These are phyloP conservation scores for Solanum tarapatanum DNA, from an alignment of 257 asterid genomes.

Conservation along the genomic window DNA sequence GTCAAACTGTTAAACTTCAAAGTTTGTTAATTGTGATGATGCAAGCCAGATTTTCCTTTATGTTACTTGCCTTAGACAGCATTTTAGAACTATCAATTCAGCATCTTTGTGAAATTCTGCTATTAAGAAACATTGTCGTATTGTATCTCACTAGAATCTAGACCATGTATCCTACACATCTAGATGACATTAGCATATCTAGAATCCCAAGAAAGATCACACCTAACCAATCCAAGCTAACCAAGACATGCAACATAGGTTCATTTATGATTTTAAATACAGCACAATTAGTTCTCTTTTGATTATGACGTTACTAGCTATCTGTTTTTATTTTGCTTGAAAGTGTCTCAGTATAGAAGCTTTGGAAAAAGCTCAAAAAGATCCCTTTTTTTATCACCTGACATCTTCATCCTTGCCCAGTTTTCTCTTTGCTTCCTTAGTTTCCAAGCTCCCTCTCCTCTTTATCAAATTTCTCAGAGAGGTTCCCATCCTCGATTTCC, in stretches of 20 bases:
- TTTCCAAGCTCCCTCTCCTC: neutral
- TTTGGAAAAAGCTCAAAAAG: neutral
- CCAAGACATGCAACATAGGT: neutral
- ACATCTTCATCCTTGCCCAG: neutral
- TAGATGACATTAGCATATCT: neutral
- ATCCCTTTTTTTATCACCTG: neutral
- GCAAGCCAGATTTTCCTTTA: neutral
- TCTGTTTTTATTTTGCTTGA: neutral
- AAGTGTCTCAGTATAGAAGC: neutral
- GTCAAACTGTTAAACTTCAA: neutral
- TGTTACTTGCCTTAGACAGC: neutral
- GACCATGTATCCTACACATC: neutral
- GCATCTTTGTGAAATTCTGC: neutral
- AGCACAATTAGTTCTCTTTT: neutral
- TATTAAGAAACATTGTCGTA: neutral
- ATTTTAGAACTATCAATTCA: neutral
- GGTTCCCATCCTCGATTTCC: neutral
- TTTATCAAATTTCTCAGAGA: neutral
- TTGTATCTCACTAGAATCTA: neutral
- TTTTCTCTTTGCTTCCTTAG: neutral
- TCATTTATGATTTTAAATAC: neutral
- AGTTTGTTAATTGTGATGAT: neutral
- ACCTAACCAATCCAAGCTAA: neutral
- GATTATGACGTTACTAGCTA: neutral
- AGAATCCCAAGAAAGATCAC: neutral